A percentile compares a stretch with the other conserved stretches of the same genome.
Conservation (phyloP, 176 grass and related monocot species). For the Avena sativa region DNA sequence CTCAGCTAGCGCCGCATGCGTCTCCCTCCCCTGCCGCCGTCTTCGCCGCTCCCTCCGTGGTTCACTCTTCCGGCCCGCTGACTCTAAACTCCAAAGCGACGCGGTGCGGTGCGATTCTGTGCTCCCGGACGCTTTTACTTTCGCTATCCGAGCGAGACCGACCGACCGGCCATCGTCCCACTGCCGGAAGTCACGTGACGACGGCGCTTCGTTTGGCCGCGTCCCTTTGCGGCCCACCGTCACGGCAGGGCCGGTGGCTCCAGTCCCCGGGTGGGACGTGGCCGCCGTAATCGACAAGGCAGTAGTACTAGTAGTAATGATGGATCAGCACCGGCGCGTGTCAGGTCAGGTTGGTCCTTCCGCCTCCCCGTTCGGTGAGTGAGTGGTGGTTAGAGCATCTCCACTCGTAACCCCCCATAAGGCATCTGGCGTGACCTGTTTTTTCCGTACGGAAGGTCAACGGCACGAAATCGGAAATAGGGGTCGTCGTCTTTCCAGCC, state of each 20-base stretch:
- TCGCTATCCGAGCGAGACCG: neutral
- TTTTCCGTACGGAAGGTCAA: no score
- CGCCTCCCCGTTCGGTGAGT: neutral
- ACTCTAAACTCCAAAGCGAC: conserved; percentile 34
- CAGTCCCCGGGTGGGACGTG: neutral
- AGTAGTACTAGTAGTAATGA: neutral
- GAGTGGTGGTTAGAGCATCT: no score
- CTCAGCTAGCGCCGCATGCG: neutral
- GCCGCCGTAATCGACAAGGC: neutral
- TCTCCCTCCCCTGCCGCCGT: neutral
- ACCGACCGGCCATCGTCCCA: conserved; percentile 1
- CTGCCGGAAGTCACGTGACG: conserved; percentile 26
- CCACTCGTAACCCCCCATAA: no score
- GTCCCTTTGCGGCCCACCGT: neutral
- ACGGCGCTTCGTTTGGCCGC: neutral
- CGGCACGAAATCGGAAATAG: no score
- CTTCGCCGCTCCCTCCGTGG: neutral
- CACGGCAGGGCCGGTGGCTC: neutral
- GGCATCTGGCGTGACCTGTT: no score
- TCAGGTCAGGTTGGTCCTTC: neutral
- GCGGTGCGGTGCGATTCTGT: neutral
- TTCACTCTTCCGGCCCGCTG: neutral
- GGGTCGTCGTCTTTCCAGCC: no score
- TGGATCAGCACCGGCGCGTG: neutral
- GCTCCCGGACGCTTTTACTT: neutral